Base-by-base conservation (phyloP, 805 yeast genomes). In the Barnettozyma botsteinii region DNA sequence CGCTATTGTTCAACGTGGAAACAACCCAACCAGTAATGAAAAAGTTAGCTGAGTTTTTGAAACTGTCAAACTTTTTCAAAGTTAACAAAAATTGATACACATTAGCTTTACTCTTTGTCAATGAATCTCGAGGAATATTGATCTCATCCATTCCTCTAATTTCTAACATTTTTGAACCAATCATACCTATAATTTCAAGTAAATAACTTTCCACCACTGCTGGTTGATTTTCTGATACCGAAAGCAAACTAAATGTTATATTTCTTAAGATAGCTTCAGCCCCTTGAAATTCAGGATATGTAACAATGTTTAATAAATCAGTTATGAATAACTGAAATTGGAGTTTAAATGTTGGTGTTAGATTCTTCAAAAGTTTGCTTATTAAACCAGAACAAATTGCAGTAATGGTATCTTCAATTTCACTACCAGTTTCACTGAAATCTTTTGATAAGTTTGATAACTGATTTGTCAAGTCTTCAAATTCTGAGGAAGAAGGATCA, bases 241-340 rank as follows among this genome's bases (percentile, higher is more conserved):
- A 49, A 36, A 78, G 52, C 18, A 80, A 52, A 6, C 69, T 61
- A 29, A 62, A 67, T 51, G 72, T 60, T 3, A 80, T 40, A 1
- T 77, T 64, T 7, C 52, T 54, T 7, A 83, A 56, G 13, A 83
- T 48, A 0, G 65, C 48, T 43, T 76, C 84, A 1, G 80, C 68
- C 0, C 75, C 75, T 0, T 86, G 67, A 76, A 81, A 85, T 40
- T 77, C 80, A 0, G 87, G 85, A 8, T 57, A 57, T 2, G 62
- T 56, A 9, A 83, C 50, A 39, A 83, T 56, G 0, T 53, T 45
- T 7, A 77, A 42, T 17, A 84, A 58, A 50, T 85, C 95, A 31
- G 72, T 73, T 1, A 81, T 48, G 22, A 81, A 62, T 15, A 70
- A 50, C 25, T 81, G 87, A 28, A 83, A 49, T 3, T 67, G 53